A percentile compares a stretch with the other conserved stretches of the same genome.
Evolutionary conservation across 2,329 filamentous ascomycete species (phyloP).

Genomic region (Pseudocercospora fijiensis): DNA sequence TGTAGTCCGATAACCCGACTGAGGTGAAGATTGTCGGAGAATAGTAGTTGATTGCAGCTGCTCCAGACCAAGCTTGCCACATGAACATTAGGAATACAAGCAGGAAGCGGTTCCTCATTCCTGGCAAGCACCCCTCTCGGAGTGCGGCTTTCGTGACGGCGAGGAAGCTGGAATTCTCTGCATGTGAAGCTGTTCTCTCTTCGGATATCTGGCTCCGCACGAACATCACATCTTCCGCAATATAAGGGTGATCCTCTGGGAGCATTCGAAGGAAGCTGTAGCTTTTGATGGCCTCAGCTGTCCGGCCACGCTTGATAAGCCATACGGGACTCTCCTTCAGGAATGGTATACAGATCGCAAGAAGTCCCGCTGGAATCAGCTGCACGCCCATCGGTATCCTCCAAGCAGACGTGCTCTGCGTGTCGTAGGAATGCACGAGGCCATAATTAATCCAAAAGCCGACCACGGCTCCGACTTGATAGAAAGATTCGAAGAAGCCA

Average conservation of each 20-base stretch:
- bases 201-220: slow-evolving; percentile 37
- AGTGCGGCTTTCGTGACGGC: slow-evolving; percentile 37
- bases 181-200: slow-evolving; percentile 35
- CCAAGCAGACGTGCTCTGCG: slow-evolving; percentile 28
- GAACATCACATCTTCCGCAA: slow-evolving; percentile 37
- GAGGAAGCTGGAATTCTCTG: slow-evolving; percentile 33
- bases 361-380: slow-evolving; percentile 37
- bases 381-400: slow-evolving; percentile 37
- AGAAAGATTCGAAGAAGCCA: slow-evolving; percentile 38
- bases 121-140: slow-evolving; percentile 36
- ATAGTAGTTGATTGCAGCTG: slow-evolving; percentile 42
- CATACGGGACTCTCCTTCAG: slow-evolving; percentile 39
- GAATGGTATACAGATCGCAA: slow-evolving; percentile 34
- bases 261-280: slow-evolving; percentile 28
- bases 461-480: slow-evolving; percentile 38
- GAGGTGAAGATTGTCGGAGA: slow-evolving; percentile 40
- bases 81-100: slow-evolving; percentile 45
- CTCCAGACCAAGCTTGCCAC: slow-evolving; percentile 39
- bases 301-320: slow-evolving; percentile 30
- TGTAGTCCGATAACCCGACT: slow-evolving; percentile 39
- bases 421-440: slow-evolving; percentile 33
- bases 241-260: slow-evolving; percentile 26
- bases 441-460: slow-evolving; percentile 43
- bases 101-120: slow-evolving; percentile 44
- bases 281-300: slow-evolving; percentile 22